Percentiles rank a stretch among this genome's conserved stretches.
Evolutionary conservation across 2,329 filamentous ascomycete species (phyloP).

Genomic region (Cytospora schulzeri): DNA sequence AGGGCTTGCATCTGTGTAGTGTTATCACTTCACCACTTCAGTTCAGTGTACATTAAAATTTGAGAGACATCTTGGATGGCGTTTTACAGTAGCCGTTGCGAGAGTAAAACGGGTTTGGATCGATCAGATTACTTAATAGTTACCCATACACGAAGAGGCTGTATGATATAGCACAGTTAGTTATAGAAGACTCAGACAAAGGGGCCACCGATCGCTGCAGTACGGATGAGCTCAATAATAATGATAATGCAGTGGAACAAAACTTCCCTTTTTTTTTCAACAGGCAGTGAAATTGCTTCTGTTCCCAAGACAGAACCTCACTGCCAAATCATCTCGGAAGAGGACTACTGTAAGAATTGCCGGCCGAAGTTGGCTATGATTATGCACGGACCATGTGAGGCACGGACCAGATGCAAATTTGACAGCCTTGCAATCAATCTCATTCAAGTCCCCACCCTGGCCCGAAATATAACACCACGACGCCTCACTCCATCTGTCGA

Average conservation of each 20-base stretch:
- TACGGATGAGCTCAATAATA: constrained; percentile 20
- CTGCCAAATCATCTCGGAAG: neutral
- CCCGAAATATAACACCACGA: constrained; percentile 13
- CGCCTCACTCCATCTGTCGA: neutral
- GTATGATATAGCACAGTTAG: neutral
- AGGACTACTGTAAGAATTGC: neutral
- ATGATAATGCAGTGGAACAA: constrained; percentile 21
- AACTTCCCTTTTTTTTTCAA: neutral
- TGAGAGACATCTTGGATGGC: constrained; percentile 10
- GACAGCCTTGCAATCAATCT: constrained; percentile 15
- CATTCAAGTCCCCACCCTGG: constrained; percentile 9
- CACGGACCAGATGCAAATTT: constrained; percentile 13
- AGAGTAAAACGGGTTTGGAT: constrained; percentile 2
- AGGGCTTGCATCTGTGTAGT: neutral
- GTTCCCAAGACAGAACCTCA: neutral
- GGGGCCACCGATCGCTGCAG: constrained; percentile 4
- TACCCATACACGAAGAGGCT: constrained; percentile 1
- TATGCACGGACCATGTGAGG: constrained; percentile 9
- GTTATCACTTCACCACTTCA: constrained; percentile 3
- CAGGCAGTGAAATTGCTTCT: neutral
- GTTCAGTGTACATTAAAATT: constrained; percentile 24
- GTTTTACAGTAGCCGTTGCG: neutral
- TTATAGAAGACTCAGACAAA: neutral
- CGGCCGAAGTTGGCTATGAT: neutral
- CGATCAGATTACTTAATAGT: neutral